Base-by-base conservation (phyloP, 1,284 basidiomycete species). In the Melampsora americana region DNA sequence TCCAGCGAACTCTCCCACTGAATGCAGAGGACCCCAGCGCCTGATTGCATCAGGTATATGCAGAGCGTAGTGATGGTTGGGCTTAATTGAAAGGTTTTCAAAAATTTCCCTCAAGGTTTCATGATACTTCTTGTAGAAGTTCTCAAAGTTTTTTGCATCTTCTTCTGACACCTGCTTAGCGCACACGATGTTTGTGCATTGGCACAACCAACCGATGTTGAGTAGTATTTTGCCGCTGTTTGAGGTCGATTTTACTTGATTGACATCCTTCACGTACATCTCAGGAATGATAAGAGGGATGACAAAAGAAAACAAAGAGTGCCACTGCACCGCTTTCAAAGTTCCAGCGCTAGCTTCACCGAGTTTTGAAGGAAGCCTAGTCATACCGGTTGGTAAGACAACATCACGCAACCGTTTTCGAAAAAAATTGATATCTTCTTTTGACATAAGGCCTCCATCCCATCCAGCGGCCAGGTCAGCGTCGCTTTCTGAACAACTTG, bases 271-370 rank as follows among this genome's bases (percentile, higher is more conserved):
- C 1, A 67, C 42, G 35, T 66, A 74, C 20, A 74, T 23, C 16
- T 74, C 72, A 1, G 39, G 16, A 2, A 74, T 28, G 14, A 74
- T 53, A 5, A 66, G 18, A 18, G 72, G 72, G 9, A 74, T 74
- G 23, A 67, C 46, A 28, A 30, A 74, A 2, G 56, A 53, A 61
- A 74, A 74, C 3, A 67, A 26, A 23, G 48, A 18, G 48, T 65
- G 50, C 71, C 71, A 73, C 35, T 72, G 72, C 5, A 32, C 12
- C 5, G 71, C 71, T 42, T 46, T 66, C 9, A 73, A 26, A 26
- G 65, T 65, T 5, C 64, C 71, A 42, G 65, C 35, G 1, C 59
- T 73, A 23, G 26, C 23, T 30, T 53, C 48, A 28, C 64, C 71
- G 30, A 73, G 18, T 18, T 73, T 73, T 7, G 64, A 18, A 12